phyloP scores from a whole-genome alignment of 257 asterid genomes.

The Ligustrum vulgare region DNA sequence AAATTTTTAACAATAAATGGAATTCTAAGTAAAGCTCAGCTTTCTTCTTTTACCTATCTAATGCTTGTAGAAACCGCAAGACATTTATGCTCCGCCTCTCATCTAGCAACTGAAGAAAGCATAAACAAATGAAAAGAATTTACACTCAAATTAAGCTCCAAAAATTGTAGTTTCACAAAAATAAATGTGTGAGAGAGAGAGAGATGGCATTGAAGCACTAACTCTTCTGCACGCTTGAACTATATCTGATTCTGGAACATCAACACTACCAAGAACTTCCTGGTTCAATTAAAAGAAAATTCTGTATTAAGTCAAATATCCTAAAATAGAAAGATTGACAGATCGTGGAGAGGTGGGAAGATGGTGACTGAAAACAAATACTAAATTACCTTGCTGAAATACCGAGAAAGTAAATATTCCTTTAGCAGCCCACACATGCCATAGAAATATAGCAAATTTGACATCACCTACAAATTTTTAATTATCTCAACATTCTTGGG shows the following conservation, averaged over 20 bases:
- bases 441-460: constrained; percentile 79
- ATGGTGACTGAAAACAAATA: neutral
- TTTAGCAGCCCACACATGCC: constrained; percentile 81
- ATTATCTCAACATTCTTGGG: constrained; percentile 11
- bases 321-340: neutral
- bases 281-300: constrained; percentile 34
- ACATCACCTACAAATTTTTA: constrained; percentile 63
- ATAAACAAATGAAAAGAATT: neutral
- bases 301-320: neutral
- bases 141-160: neutral
- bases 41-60: constrained; percentile 50
- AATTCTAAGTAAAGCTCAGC: constrained; percentile 2
- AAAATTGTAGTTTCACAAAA: constrained; percentile 2
- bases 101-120: constrained; percentile 64
- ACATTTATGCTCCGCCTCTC: constrained; percentile 85
- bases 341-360: neutral
- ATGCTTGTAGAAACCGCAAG: constrained; percentile 77
- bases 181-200: constrained; percentile 1
- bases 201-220: constrained; percentile 30
- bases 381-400: constrained; percentile 77
- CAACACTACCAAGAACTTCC: constrained; percentile 79
- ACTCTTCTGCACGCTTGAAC: constrained; percentile 96
- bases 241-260: constrained; percentile 77
- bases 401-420: constrained; percentile 75
- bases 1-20: neutral